A percentile compares a stretch with the other conserved stretches of the same genome.
Conservation (phyloP, 2,329 filamentous ascomycete genomes). For the Zasmidium cellare region DNA sequence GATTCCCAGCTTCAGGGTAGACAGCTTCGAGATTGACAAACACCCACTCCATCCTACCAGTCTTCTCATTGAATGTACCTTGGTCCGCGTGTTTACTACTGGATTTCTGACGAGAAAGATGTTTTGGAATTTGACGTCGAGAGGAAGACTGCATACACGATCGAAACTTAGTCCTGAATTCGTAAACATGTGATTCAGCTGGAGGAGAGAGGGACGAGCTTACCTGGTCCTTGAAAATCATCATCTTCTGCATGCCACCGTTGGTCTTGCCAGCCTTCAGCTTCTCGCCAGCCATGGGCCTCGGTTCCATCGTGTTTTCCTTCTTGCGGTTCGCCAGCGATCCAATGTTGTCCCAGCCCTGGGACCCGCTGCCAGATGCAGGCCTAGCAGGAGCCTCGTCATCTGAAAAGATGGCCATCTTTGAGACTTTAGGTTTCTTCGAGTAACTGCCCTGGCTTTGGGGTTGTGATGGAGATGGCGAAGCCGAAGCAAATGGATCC, state of each 20-base stretch:
- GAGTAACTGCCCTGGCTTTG: constrained; percentile 45
- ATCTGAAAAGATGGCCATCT: constrained; percentile 91
- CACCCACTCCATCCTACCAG: constrained; percentile 79
- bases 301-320: constrained; percentile 83
- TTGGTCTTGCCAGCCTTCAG: constrained; percentile 84
- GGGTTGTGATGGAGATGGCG: constrained; percentile 60
- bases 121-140: constrained; percentile 24
- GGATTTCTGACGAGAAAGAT: constrained; percentile 25
- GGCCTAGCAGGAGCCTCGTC: constrained; percentile 54
- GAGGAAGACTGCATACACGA: constrained; percentile 56
- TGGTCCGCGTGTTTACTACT: constrained; percentile 60
- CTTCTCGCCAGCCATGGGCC: constrained; percentile 90
- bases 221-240: constrained; percentile 95
- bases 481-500: constrained; percentile 71
- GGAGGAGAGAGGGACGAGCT: constrained; percentile 49
- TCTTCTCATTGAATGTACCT: constrained; percentile 78
- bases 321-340: constrained; percentile 86
- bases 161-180: constrained; percentile 88
- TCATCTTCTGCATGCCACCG: constrained; percentile 74
- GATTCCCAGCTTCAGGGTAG: constrained; percentile 74
- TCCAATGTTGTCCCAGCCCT: constrained; percentile 91
- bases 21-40: constrained; percentile 83
- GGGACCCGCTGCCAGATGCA: constrained; percentile 55
- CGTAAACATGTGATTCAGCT: constrained; percentile 67
- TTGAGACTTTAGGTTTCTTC: constrained; percentile 71